These are phyloP conservation scores for Hippophae tibetana DNA, from an alignment of 306 rosid species.

Conservation along the genomic window DNA sequence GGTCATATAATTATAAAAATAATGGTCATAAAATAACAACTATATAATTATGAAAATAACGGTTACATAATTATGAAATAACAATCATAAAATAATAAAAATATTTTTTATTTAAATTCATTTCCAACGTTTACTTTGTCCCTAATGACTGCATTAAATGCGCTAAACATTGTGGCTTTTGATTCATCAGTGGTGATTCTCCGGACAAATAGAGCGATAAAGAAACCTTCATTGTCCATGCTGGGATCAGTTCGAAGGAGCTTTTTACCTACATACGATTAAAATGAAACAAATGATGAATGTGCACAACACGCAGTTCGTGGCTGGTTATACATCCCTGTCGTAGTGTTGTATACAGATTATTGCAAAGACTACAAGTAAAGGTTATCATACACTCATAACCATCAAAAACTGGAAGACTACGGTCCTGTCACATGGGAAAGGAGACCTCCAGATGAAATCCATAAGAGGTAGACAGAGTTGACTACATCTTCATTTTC, in stretches of 20 bases:
- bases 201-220: constrained; percentile 59
- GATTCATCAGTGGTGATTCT: background rate
- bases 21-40: too few species aligned
- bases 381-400: constrained; percentile 24
- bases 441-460: constrained; percentile 46
- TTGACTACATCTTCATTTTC: constrained; percentile 75
- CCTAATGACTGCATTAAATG: too few species aligned
- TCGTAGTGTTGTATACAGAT: too few species aligned
- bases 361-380: background rate
- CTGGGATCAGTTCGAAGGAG: constrained; percentile 58
- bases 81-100: too few species aligned
- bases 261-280: constrained; percentile 32
- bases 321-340: too few species aligned
- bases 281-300: background rate
- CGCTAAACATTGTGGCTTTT: too few species aligned
- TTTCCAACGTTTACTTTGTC: too few species aligned
- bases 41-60: too few species aligned
- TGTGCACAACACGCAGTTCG: too few species aligned
- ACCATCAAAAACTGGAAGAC: constrained; percentile 57
- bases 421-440: constrained; percentile 56
- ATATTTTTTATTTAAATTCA: too few species aligned
- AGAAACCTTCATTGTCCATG: constrained; percentile 78
- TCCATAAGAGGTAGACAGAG: constrained; percentile 49
- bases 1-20: too few species aligned
- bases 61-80: too few species aligned